A percentile compares a stretch with the other conserved stretches of the same genome.
Conservation (phyloP, 495 filamentous ascomycete species). For the Penicillium pancosmium region DNA sequence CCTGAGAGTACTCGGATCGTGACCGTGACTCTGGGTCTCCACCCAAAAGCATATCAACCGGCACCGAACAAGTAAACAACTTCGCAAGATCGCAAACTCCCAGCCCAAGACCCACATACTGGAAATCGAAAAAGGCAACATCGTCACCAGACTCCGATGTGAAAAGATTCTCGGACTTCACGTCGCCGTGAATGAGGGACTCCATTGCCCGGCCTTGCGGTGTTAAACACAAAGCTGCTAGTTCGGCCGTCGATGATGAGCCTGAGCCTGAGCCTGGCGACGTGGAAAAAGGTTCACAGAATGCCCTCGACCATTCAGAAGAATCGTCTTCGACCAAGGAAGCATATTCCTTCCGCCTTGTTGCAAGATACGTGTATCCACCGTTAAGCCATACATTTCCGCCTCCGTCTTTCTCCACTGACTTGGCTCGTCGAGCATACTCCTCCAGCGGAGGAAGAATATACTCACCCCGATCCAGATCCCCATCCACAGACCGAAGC, state of each 20-base stretch:
- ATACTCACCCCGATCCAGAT: not conserved
- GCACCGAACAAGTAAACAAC: conserved; percentile 45
- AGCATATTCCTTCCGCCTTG: conserved; percentile 37
- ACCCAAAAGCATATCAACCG: conserved; percentile 33
- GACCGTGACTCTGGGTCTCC: not conserved
- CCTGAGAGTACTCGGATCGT: conserved; percentile 5
- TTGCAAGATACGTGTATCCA: conserved; percentile 45
- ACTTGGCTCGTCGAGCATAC: not conserved
- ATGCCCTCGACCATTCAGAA: conserved; percentile 36
- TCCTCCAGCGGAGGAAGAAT: conserved; percentile 40
- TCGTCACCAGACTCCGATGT: conserved; percentile 28
- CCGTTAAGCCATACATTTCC: conserved; percentile 40
- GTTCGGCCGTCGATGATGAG: not conserved
- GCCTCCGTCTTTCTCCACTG: too few species aligned
- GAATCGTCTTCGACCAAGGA: conserved; percentile 33
- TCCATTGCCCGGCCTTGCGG: conserved; percentile 34
- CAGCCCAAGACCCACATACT: conserved; percentile 42
- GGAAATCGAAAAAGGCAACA: conserved; percentile 47
- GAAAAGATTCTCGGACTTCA: conserved; percentile 50
- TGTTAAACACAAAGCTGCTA: conserved; percentile 26
- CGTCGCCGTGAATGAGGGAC: conserved; percentile 45
- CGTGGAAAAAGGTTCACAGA: not conserved
- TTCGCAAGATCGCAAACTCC: conserved; percentile 47
- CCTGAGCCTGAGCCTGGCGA: not conserved
- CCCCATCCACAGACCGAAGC: not conserved